Evolutionary conservation across 2,329 filamentous ascomycete species (phyloP).

Genomic region (Cercospora beticola): DNA sequence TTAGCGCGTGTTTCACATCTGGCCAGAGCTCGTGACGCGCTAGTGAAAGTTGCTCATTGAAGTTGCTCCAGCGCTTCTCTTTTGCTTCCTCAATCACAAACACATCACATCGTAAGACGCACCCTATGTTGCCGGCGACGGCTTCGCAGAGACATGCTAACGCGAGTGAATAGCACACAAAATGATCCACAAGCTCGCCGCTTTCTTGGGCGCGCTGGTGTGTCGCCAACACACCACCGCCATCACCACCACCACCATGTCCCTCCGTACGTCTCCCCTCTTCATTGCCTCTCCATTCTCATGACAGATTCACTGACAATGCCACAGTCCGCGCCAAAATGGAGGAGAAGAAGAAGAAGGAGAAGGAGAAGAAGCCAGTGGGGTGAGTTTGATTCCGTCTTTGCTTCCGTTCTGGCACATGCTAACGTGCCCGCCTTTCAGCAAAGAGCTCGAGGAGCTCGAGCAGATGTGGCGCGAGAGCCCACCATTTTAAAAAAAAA

Average conservation of each 20-base stretch:
- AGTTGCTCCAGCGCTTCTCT: not conserved
- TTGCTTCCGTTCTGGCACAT: not conserved
- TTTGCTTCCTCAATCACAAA: not conserved
- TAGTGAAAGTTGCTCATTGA: not conserved
- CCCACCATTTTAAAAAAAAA: constrained; percentile 1
- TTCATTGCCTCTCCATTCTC: not conserved
- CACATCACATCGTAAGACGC: not conserved
- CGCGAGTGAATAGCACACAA: not conserved
- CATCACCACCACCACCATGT: not conserved
- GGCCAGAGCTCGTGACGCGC: not conserved
- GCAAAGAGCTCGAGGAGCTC: constrained; percentile 3
- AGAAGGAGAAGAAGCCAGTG: constrained; percentile 1
- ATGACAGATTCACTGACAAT: constrained; percentile 1
- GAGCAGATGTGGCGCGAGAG: constrained; percentile 3
- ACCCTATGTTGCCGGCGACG: not conserved
- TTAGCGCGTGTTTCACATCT: not conserved
- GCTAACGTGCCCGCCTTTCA: not conserved
- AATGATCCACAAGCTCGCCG: constrained; percentile 4
- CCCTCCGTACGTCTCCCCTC: not conserved
- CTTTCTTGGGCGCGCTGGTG: not conserved
- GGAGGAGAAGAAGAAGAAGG: constrained; percentile 10
- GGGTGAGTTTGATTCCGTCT: not conserved
- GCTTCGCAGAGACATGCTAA: constrained; percentile 1
- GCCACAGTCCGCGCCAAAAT: not conserved
- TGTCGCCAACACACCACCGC: constrained; percentile 2